Percentiles rank a stretch among this genome's conserved stretches.
Evolutionary conservation across 495 filamentous ascomycete genomes (phyloP).

Genomic region (Xylaria nigripes): DNA sequence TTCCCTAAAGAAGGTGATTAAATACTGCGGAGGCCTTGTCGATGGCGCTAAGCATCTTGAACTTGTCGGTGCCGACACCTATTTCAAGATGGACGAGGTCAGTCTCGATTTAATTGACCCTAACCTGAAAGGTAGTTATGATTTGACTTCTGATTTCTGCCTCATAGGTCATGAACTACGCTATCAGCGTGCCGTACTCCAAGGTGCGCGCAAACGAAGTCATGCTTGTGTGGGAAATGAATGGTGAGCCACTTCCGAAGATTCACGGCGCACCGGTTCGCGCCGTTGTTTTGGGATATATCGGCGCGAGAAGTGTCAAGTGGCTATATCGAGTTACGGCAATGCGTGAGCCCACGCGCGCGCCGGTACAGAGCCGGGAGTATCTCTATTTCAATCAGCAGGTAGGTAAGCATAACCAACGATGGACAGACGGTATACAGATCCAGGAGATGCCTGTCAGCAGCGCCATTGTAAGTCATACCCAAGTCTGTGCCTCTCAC

Average conservation of each 20-base stretch:
- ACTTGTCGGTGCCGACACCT: conserved; percentile 56
- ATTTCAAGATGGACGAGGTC: conserved; percentile 55
- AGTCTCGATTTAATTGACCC: not conserved
- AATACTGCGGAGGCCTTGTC: conserved; percentile 53
- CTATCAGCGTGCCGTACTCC: conserved; percentile 53
- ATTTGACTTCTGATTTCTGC: not conserved
- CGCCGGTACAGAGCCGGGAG: conserved; percentile 43
- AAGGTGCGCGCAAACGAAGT: conserved; percentile 61
- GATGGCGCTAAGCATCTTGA: conserved; percentile 52
- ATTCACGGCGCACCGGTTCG: conserved; percentile 59
- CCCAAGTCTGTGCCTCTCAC: not conserved
- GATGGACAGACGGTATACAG: conserved; percentile 44
- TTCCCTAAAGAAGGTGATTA: conserved; percentile 57
- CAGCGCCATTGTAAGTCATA: conserved; percentile 38
- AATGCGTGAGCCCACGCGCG: conserved; percentile 33
- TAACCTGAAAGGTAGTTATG: not conserved
- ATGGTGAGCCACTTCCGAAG: conserved; percentile 54
- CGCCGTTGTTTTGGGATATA: conserved; percentile 55
- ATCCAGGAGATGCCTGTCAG: conserved; percentile 60
- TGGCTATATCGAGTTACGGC: conserved; percentile 50
- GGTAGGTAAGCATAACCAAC: conserved; percentile 52
- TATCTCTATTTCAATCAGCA: conserved; percentile 54
- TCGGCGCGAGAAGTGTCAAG: conserved; percentile 50
- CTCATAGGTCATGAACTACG: conserved; percentile 43
- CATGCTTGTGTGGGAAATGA: conserved; percentile 64